Base-by-base conservation (phyloP, 2,329 filamentous ascomycete genomes). In the Exophiala aquamarina region DNA sequence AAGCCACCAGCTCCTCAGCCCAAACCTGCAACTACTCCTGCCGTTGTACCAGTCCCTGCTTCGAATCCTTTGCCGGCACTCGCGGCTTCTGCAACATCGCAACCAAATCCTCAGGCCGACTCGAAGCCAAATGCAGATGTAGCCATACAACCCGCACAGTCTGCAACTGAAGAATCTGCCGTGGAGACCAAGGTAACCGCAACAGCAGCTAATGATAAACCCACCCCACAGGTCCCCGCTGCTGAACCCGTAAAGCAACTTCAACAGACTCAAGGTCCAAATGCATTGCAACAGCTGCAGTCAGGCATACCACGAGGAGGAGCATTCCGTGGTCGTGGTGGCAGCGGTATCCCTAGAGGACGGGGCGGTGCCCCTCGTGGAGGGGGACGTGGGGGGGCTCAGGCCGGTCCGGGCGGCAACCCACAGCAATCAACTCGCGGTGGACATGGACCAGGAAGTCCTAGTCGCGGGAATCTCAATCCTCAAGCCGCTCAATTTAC, bases 401-500 rank as follows among this genome's bases (percentile, higher is more conserved):
- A 75, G 47, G 66, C 66, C 4, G 64, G 64, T 7, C 69, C 74
- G 47, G 66, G 66, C 4, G 64, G 64, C 5, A 67, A 56, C 2
- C 57, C 59, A 34, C 61, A 64, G 26, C 58, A 52, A 38, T 57
- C 63, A 10, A 58, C 61, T 29, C 59, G 62, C 20, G 62, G 52
- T 32, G 49, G 46, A 36, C 41, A 37, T 26, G 43, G 20, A 58
- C 40, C 47, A 14, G 48, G 52, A 9, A 55, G 51, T 35, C 47
- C 55, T 9, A 45, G 61, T 17, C 61, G 73, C 17, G 63, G 65
- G n/a, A 67, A 49, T 9, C 59, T 81, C 29, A 80, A 76, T 59
- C 71, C 73, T 2, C 65, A 68, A 9, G 77, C 72, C 17, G 68
- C 69, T 11, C 76, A 77, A 39, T 81, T 83, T 47, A 77, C 81